A percentile compares a stretch with the other conserved stretches of the same genome.
Evolutionary conservation across 352 stramenopile species (phyloP).

Genomic region (Phytopythium vexans): DNA sequence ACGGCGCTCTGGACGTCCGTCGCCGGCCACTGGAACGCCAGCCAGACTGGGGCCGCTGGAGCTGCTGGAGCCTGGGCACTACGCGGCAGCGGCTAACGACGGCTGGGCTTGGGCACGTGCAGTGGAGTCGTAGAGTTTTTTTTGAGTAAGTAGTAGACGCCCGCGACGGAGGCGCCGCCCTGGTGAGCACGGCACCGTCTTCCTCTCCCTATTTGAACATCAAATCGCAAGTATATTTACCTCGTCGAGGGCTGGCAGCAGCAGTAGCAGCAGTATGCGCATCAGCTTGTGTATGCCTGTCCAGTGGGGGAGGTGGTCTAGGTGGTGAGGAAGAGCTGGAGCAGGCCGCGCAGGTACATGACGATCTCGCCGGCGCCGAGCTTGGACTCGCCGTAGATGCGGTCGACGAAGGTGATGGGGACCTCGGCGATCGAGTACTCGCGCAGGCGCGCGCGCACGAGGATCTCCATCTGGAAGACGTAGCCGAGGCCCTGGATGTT

Average conservation of each 20-base stretch:
- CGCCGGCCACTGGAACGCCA: conserved; percentile 10
- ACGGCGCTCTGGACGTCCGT: conserved; percentile 6
- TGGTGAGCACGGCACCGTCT: no score
- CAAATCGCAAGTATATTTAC: no score
- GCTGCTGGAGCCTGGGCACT: conserved; percentile 1
- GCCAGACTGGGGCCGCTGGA: not conserved
- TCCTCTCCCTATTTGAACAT: no score
- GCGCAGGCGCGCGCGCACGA: conserved; percentile 91
- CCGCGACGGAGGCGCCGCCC: no score
- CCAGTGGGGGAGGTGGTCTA: conserved; percentile 18
- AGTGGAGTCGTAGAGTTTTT: not conserved
- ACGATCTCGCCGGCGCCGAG: conserved; percentile 97
- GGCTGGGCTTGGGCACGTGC: no score
- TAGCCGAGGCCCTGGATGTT: conserved; percentile 91
- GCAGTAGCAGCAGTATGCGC: no score
- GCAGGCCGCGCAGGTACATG: conserved; percentile 94
- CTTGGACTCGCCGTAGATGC: conserved; percentile 98
- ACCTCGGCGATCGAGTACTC: conserved; percentile 94
- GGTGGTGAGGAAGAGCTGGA: conserved; percentile 96
- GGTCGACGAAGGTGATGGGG: conserved; percentile 98
- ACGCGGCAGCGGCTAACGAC: conserved; percentile 6
- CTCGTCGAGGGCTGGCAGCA: no score
- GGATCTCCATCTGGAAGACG: conserved; percentile 99
- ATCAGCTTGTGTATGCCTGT: no score
- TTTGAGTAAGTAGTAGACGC: no score